A percentile compares a stretch with the other conserved stretches of the same genome.
Evolutionary conservation across 768 basidiomycete species (phyloP).

Genomic region (Porphyrellus cyaneotinctus): DNA sequence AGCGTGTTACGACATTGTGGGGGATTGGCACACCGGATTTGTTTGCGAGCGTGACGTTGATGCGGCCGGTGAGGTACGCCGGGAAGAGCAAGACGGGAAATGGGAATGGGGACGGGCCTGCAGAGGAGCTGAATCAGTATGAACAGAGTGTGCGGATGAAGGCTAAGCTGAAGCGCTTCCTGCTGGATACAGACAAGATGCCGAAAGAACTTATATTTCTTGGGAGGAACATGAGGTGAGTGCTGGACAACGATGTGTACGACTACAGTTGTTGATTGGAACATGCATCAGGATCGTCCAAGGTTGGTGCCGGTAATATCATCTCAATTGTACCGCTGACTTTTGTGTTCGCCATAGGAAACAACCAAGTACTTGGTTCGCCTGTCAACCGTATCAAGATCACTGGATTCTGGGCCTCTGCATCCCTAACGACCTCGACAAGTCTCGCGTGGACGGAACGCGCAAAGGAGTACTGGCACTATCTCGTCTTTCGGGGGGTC

Average conservation of each 20-base stretch:
- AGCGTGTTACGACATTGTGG: slow-evolving; percentile 53
- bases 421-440: slow-evolving; percentile 49
- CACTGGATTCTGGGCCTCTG: slow-evolving; percentile 78
- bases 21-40: slow-evolving; percentile 69
- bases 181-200: slow-evolving; percentile 73
- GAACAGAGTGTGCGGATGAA: slow-evolving; percentile 69
- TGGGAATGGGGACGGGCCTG: slow-evolving; percentile 5
- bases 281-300: slow-evolving; percentile 33
- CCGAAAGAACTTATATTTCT: slow-evolving; percentile 74
- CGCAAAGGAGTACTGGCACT: slow-evolving; percentile 50
- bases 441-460: slow-evolving; percentile 41
- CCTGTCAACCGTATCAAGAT: slow-evolving; percentile 91
- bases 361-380: slow-evolving; percentile 79
- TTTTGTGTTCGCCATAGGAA: slow-evolving; percentile 39
- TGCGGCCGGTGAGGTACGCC: slow-evolving; percentile 52
- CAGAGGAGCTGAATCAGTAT: slow-evolving; percentile 50
- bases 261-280: background rate
- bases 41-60: slow-evolving; percentile 68
- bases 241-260: background rate
- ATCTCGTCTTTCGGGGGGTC: slow-evolving; percentile 58
- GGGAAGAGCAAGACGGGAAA: background rate
- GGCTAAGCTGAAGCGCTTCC: slow-evolving; percentile 57
- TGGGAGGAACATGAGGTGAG: slow-evolving; percentile 69
- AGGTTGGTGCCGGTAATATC: slow-evolving; percentile 17
- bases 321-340: background rate